These are phyloP conservation scores for Aspergillus asperescens DNA, from an alignment of 495 filamentous ascomycete species.

Conservation along the genomic window DNA sequence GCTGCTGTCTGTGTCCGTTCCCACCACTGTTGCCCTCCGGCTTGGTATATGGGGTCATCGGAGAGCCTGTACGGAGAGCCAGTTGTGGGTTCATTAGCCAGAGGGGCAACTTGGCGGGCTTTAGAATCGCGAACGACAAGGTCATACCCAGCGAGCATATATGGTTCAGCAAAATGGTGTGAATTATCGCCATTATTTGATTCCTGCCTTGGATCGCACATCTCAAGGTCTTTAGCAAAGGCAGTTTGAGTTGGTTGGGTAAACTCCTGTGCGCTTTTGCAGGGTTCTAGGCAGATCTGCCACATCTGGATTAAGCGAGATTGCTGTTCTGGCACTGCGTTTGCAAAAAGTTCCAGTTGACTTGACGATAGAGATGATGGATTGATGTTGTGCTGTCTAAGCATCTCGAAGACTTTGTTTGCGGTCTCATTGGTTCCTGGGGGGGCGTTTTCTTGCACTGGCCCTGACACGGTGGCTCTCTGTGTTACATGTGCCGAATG, in stretches of 20 bases:
- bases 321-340: constrained; percentile 52
- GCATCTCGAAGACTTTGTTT: constrained; percentile 22
- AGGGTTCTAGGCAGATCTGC: constrained; percentile 49
- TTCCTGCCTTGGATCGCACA: constrained; percentile 38
- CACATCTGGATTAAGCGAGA: constrained; percentile 61
- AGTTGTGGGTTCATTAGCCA: constrained; percentile 27
- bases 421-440: neutral
- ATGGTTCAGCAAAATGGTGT: constrained; percentile 53
- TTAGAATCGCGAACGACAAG: constrained; percentile 48
- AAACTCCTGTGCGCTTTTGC: neutral
- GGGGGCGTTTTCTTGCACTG: neutral
- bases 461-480: constrained; percentile 24
- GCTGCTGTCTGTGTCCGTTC: constrained; percentile 36
- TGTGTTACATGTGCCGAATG: constrained; percentile 58
- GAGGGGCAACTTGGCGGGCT: constrained; percentile 24
- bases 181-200: constrained; percentile 23
- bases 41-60: constrained; percentile 57
- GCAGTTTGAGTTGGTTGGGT: neutral
- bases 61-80: constrained; percentile 49
- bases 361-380: constrained; percentile 47
- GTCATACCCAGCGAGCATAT: constrained; percentile 66
- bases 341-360: constrained; percentile 58
- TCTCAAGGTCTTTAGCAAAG: constrained; percentile 35
- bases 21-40: constrained; percentile 40
- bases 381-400: constrained; percentile 51